phyloP scores from a whole-genome alignment of 371 early-diverging fungal genomes.

The Lichtheimia corymbifera region DNA sequence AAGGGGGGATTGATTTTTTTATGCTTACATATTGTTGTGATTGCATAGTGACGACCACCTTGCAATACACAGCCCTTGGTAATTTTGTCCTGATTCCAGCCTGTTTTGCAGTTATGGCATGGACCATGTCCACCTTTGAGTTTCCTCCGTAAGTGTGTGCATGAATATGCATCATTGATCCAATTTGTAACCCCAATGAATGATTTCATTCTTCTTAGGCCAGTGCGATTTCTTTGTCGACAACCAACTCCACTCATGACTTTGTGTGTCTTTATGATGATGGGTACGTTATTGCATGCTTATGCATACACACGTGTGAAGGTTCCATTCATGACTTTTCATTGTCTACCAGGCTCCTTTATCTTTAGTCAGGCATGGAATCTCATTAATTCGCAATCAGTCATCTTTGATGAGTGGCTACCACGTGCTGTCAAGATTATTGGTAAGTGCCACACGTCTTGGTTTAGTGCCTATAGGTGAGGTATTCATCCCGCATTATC shows the following conservation, averaged over 20 bases:
- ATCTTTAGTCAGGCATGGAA: slow-evolving; percentile 56
- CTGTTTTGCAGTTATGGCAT: slow-evolving; percentile 35
- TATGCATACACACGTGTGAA: neutral
- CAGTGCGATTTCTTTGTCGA: slow-evolving; percentile 46
- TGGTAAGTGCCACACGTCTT: slow-evolving; percentile 21
- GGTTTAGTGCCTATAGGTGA: neutral
- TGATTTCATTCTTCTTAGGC: slow-evolving; percentile 20
- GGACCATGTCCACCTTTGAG: slow-evolving; percentile 18
- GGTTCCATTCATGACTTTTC: neutral
- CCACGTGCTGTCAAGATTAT: slow-evolving; percentile 46
- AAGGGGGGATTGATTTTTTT: neutral
- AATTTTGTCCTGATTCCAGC: slow-evolving; percentile 41
- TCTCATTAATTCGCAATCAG: slow-evolving; percentile 41
- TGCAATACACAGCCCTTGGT: slow-evolving; percentile 41
- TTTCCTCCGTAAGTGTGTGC: slow-evolving; percentile 42
- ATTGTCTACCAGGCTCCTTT: slow-evolving; percentile 36
- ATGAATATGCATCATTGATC: neutral
- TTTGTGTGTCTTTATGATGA: slow-evolving; percentile 41
- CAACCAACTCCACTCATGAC: slow-evolving; percentile 43
- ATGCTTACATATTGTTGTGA: neutral
- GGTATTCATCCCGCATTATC: neutral
- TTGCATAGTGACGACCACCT: slow-evolving; percentile 12
- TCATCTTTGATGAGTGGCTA: slow-evolving; percentile 46
- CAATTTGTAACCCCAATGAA: neutral
- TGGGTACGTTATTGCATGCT: slow-evolving; percentile 25